Base-by-base conservation (phyloP, 495 filamentous ascomycete genomes). In the Trichoderma parareesei region DNA sequence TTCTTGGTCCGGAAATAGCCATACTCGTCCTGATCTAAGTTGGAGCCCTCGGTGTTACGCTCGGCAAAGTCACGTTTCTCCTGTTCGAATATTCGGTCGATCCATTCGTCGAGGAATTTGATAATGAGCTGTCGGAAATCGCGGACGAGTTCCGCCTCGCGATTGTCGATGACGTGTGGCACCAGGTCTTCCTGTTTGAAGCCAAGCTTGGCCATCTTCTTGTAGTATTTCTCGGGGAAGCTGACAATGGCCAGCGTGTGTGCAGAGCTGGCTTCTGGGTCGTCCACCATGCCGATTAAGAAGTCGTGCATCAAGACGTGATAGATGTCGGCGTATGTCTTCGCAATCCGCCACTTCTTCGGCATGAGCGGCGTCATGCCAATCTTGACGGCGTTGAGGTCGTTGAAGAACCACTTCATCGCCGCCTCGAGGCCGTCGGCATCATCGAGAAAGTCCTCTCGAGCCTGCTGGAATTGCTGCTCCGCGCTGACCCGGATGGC, bases 341-440 rank as follows among this genome's bases (percentile, higher is more conserved):
- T 85, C 78, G 93, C 92, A 61, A 98, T 96, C 76, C 90, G 93
- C 94, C 94, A 99, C 70, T 95, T 96, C 77, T 94, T 96, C 37
- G 94, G 94, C 82, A 97, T 91, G 62, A 99, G 78, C 43, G 81
- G 81, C 60, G 88, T 84, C 87, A 99, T 95, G 69, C 94, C 93
- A 61, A 92, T 79, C 77, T 91, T 88, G 65, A 97, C 93, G 0
- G 90, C 89, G 72, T 90, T 93, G 1, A 99, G 84, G 71, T 99
- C 93, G 75, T 97, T 96, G 82, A 98, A 99, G 76, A 87, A 98
- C 94, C 95, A 99, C 65, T 85, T 85, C 75, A 97, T 79, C 68
- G 81, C 85, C 78, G 97, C 94, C 57, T 93, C 90, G 49, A 99
- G 77, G 68, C 78, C 83, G n/a, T 89, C 84, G 0, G 95, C 89